Evolutionary conservation across 164 flowering plant species (phyloP).

Genomic region (Magnolia changhungtana): DNA sequence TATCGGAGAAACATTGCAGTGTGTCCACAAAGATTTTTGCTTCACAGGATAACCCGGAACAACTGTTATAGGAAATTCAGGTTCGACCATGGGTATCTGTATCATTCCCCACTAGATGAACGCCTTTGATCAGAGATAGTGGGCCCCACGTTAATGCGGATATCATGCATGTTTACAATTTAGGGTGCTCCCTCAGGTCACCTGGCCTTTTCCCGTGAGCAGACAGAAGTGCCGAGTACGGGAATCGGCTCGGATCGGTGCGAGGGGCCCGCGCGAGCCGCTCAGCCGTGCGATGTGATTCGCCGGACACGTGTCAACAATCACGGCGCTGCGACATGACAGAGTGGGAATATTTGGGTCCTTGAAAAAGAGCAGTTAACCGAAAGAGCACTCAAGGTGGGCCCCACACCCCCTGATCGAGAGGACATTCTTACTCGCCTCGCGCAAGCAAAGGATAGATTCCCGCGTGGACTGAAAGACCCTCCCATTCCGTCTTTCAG

Average conservation of each 20-base stretch:
- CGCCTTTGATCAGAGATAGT: background rate
- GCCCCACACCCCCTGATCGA: conserved; percentile 14
- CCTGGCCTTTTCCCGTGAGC: too few species aligned
- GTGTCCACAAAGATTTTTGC: too few species aligned
- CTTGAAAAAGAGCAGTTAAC: conserved; percentile 49
- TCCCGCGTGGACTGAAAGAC: conserved; percentile 11
- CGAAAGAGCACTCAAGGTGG: conserved; percentile 56
- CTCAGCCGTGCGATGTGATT: background rate
- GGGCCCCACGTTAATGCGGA: too few species aligned
- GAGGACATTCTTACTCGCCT: conserved; percentile 6
- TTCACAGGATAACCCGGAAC: too few species aligned
- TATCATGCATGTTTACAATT: background rate
- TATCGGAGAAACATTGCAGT: too few species aligned
- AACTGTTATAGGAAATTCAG: too few species aligned
- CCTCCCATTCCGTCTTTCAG: background rate
- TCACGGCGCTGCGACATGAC: conserved; percentile 42
- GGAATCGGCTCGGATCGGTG: background rate
- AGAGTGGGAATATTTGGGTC: conserved; percentile 46
- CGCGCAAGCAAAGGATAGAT: conserved; percentile 33
- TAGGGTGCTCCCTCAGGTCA: too few species aligned
- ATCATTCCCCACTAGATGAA: too few species aligned
- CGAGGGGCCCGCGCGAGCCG: background rate
- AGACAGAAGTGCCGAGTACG: too few species aligned
- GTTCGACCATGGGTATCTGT: too few species aligned
- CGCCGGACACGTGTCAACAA: conserved; percentile 21